Percentiles rank a stretch among this genome's conserved stretches.
These are phyloP conservation scores for Aspergillus sp. DNA, from an alignment of 2,329 filamentous ascomycete genomes.

Conservation along the genomic window DNA sequence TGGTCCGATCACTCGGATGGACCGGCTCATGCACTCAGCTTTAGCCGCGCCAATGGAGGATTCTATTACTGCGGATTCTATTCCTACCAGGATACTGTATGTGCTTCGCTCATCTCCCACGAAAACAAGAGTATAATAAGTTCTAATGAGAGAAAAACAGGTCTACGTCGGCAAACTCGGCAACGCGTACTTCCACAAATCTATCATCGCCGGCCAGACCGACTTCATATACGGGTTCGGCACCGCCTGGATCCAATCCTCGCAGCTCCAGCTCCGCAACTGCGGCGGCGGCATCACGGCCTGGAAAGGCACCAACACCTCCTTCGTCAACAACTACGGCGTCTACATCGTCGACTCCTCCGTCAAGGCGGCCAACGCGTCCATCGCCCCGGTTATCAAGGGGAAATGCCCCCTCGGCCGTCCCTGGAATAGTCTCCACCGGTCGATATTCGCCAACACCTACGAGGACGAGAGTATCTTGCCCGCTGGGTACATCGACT, in stretches of 20 bases:
- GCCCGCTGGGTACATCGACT: constrained; percentile 56
- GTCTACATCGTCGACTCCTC: constrained; percentile 61
- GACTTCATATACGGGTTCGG: constrained; percentile 71
- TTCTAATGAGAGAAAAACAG: constrained; percentile 13
- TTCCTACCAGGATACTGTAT: constrained; percentile 65
- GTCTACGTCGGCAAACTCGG: constrained; percentile 66
- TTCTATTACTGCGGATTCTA: constrained; percentile 68
- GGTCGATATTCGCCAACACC: constrained; percentile 56
- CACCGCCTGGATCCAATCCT: constrained; percentile 60
- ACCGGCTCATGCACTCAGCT: constrained; percentile 59
- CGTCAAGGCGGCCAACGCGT: constrained; percentile 56
- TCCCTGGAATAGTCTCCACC: constrained; percentile 62
- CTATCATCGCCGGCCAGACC: constrained; percentile 62
- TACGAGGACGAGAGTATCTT: constrained; percentile 57
- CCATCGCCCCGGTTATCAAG: constrained; percentile 36
- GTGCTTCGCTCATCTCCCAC: not conserved
- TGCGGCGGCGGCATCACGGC: constrained; percentile 68
- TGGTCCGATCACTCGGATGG: constrained; percentile 54
- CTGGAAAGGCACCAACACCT: constrained; percentile 68
- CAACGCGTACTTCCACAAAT: constrained; percentile 64
- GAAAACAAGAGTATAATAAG: not conserved
- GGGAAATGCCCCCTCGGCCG: constrained; percentile 59
- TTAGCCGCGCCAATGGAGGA: constrained; percentile 63
- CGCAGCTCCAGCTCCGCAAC: constrained; percentile 54
- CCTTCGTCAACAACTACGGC: constrained; percentile 65